These are phyloP conservation scores for Microcyclosporella mali DNA, from an alignment of 2,329 filamentous ascomycete genomes.

Conservation along the genomic window DNA sequence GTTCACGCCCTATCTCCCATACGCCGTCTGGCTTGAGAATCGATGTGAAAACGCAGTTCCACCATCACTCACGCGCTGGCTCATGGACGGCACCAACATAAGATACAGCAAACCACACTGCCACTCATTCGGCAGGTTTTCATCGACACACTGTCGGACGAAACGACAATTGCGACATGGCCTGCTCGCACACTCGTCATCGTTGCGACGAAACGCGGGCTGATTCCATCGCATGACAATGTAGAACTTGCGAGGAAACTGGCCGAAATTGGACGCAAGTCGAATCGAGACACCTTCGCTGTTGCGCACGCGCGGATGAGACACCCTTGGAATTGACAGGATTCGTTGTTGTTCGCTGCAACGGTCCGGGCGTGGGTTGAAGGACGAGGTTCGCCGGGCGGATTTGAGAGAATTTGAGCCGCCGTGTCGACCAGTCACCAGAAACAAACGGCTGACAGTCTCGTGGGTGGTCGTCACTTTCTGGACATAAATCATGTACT, in stretches of 20 bases:
- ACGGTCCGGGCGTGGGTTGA: slow-evolving; percentile 18
- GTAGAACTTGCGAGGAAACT: slow-evolving; percentile 15
- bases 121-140: slow-evolving; percentile 15
- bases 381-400: slow-evolving; percentile 8
- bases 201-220: slow-evolving; percentile 21
- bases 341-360: slow-evolving; percentile 21
- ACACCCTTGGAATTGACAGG: slow-evolving; percentile 26
- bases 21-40: slow-evolving; percentile 14
- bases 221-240: slow-evolving; percentile 22
- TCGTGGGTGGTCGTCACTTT: too few species aligned
- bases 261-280: slow-evolving; percentile 15
- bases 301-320: slow-evolving; percentile 19
- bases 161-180: slow-evolving; percentile 15
- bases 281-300: slow-evolving; percentile 17
- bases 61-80: slow-evolving; percentile 14
- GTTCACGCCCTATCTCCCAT: slow-evolving; percentile 9
- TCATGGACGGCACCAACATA: slow-evolving; percentile 22
- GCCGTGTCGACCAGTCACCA: neutral
- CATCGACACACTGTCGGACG: slow-evolving; percentile 6
- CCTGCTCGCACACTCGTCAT: slow-evolving; percentile 22
- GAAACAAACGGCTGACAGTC: too few species aligned
- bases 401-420: slow-evolving; percentile 7
- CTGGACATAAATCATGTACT: too few species aligned
- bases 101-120: too few species aligned
- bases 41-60: slow-evolving; percentile 17